phyloP scores from a whole-genome alignment of 345 rosid genomes.

The Citrus inodora region DNA sequence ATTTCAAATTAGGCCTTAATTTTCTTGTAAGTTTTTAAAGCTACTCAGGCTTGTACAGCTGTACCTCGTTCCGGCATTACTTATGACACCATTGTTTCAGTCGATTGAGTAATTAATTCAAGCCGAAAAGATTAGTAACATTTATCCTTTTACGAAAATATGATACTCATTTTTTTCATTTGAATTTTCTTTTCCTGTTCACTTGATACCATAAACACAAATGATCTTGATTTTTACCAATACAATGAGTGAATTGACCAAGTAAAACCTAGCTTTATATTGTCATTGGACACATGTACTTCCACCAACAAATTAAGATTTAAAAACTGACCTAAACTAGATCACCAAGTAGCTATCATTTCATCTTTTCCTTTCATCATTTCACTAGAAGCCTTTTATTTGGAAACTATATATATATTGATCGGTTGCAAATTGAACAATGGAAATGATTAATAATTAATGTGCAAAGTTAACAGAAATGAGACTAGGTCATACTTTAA shows the following conservation, averaged over 20 bases:
- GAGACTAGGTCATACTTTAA: too few species aligned
- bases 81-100: too few species aligned
- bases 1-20: too few species aligned
- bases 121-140: too few species aligned
- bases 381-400: not conserved
- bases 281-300: not conserved
- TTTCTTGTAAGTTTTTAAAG: too few species aligned
- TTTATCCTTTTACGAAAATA: too few species aligned
- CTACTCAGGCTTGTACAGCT: too few species aligned
- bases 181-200: not conserved
- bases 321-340: not conserved
- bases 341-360: not conserved
- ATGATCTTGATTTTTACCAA: not conserved
- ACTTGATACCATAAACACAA: not conserved
- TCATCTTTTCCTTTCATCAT: not conserved
- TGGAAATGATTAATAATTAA: not conserved
- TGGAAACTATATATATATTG: not conserved
- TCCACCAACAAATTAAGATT: not conserved
- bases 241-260: not conserved
- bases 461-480: not conserved
- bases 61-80: too few species aligned
- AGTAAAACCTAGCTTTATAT: not conserved
- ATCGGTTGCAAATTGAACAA: not conserved
- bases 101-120: too few species aligned
- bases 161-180: too few species aligned